Percentiles rank a stretch among this genome's conserved stretches.
phyloP scores from a whole-genome alignment of 2,329 filamentous ascomycete species.

The Beauveria brongniartii region DNA sequence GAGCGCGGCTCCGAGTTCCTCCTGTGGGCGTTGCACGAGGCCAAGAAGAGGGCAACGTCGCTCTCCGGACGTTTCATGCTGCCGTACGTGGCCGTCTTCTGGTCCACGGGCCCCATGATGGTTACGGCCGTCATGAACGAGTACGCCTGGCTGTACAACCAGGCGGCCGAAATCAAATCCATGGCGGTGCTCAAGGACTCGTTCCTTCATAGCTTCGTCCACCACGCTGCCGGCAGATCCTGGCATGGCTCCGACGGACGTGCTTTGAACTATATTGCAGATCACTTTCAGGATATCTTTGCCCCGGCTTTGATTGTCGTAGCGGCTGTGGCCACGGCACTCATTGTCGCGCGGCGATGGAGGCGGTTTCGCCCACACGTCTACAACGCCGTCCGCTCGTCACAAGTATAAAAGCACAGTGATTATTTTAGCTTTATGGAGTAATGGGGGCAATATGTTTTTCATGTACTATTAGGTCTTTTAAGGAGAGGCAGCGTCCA shows the following conservation, averaged over 20 bases:
- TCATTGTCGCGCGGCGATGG: not conserved
- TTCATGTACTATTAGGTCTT: not conserved
- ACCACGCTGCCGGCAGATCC: slow-evolving; percentile 17
- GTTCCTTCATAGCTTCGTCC: slow-evolving; percentile 10
- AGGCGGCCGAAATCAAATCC: not conserved
- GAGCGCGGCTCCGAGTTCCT: slow-evolving; percentile 14
- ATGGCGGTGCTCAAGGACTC: slow-evolving; percentile 14
- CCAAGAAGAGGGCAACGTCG: slow-evolving; percentile 15
- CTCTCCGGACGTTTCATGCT: slow-evolving; percentile 13
- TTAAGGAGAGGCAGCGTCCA: too few species aligned
- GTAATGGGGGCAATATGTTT: too few species aligned
- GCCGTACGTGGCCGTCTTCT: slow-evolving; percentile 19
- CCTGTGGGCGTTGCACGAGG: slow-evolving; percentile 16
- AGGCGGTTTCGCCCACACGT: not conserved
- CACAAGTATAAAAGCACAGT: not conserved
- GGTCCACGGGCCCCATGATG: slow-evolving; percentile 21
- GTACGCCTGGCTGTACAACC: slow-evolving; percentile 14
- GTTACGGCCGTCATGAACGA: slow-evolving; percentile 15
- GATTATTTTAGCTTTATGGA: not conserved
- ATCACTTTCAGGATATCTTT: slow-evolving; percentile 6
- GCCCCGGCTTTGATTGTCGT: not conserved
- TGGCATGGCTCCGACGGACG: slow-evolving; percentile 19
- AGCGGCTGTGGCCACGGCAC: not conserved
- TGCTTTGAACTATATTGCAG: slow-evolving; percentile 16
- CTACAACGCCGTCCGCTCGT: not conserved